Conservation (phyloP, 495 filamentous ascomycete species). For the Xylaria scruposa region DNA sequence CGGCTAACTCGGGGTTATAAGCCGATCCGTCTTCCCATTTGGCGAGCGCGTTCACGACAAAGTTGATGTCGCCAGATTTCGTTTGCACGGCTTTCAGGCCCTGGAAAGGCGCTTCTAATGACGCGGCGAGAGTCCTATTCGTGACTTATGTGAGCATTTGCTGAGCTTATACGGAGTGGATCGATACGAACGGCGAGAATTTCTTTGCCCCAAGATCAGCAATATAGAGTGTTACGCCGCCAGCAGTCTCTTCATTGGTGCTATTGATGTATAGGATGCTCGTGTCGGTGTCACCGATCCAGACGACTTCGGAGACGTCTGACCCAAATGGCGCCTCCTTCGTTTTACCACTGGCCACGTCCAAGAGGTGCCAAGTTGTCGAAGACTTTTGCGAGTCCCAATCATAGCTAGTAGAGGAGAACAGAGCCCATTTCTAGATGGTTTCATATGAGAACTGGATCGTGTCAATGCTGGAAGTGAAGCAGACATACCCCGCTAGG, state of each 20-base stretch:
- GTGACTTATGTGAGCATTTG: slow-evolving; percentile 1
- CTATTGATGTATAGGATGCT: slow-evolving; percentile 23
- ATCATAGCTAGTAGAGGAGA: slow-evolving; percentile 15
- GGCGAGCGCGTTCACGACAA: slow-evolving; percentile 19
- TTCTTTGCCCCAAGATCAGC: slow-evolving; percentile 22
- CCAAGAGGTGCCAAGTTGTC: slow-evolving; percentile 17
- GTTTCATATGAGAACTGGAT: background rate
- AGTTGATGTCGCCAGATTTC: slow-evolving; percentile 23
- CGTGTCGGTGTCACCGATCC: slow-evolving; percentile 18
- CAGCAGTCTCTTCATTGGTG: slow-evolving; percentile 18
- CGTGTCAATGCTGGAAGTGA: background rate
- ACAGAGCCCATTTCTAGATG: slow-evolving; percentile 19
- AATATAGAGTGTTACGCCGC: slow-evolving; percentile 20
- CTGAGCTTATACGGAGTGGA: background rate
- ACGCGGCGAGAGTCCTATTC: slow-evolving; percentile 17
- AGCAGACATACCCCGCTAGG: slow-evolving; percentile 15
- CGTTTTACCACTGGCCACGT: slow-evolving; percentile 11
- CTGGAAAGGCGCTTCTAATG: slow-evolving; percentile 17
- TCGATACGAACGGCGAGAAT: slow-evolving; percentile 20
- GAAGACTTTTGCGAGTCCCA: slow-evolving; percentile 19
- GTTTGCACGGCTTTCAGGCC: slow-evolving; percentile 20
- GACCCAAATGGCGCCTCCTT: slow-evolving; percentile 20
- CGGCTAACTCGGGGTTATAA: slow-evolving; percentile 60
- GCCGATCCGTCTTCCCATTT: slow-evolving; percentile 17
- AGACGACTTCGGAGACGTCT: slow-evolving; percentile 20